Percentiles rank a stretch among this genome's conserved stretches.
Conservation (phyloP, 768 basidiomycete genomes). For the Rhodosporidiobolus sp. region DNA sequence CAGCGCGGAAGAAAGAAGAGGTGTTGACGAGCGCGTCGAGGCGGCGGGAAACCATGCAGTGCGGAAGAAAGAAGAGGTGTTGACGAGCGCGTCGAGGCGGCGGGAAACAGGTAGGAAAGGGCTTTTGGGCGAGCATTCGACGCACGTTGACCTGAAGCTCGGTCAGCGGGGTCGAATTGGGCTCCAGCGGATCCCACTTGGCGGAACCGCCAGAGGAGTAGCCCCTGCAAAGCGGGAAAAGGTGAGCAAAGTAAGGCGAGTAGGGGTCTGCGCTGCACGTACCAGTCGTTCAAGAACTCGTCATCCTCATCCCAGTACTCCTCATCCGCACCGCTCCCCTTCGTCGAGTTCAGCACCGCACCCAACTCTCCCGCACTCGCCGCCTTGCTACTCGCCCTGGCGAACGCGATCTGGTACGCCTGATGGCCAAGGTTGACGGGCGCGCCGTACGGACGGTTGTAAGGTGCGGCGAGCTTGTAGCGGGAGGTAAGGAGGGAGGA, state of each 20-base stretch:
- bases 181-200: conserved; percentile 21
- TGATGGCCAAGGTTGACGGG: conserved; percentile 17
- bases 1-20: neutral
- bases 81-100: too few species aligned
- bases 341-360: neutral
- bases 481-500: conserved; percentile 28
- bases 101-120: too few species aligned
- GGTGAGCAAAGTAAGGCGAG: neutral
- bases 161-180: conserved; percentile 26
- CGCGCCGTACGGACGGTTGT: conserved; percentile 28
- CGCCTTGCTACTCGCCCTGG: neutral
- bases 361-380: neutral
- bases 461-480: conserved; percentile 28
- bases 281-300: conserved; percentile 14
- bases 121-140: too few species aligned
- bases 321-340: neutral
- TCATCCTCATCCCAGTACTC: conserved; percentile 24
- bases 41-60: too few species aligned
- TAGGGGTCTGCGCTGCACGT: neutral
- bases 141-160: conserved; percentile 30
- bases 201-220: neutral
- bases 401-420: conserved; percentile 16
- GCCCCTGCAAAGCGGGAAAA: neutral
- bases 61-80: too few species aligned
- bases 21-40: too few species aligned